Evolutionary conservation across 2,329 filamentous ascomycete species (phyloP).

Genomic region (Monosporascus sp.): DNA sequence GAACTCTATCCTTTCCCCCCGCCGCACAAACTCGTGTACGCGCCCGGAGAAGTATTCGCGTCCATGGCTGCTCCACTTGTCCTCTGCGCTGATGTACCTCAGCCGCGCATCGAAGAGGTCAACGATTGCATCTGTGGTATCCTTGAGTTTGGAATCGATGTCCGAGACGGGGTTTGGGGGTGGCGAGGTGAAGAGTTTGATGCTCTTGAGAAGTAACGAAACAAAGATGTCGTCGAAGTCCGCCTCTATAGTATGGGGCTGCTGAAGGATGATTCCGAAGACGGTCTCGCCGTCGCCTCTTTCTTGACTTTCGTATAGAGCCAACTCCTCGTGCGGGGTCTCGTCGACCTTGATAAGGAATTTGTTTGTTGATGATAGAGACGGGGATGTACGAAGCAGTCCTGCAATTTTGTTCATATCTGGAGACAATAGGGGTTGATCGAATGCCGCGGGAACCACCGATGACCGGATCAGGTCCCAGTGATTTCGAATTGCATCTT

Average conservation of each 20-base stretch:
- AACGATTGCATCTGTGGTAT: not conserved
- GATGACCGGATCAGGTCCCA: constrained; percentile 3
- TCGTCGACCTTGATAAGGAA: not conserved
- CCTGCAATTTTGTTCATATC: too few species aligned
- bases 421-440: too few species aligned
- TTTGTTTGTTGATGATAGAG: not conserved
- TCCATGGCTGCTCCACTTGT: constrained; percentile 18
- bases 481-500: not conserved
- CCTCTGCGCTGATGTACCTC: constrained; percentile 14
- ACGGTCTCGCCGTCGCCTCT: too few species aligned
- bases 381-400: not conserved
- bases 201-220: constrained; percentile 6
- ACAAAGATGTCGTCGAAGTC: constrained; percentile 10
- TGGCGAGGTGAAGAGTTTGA: too few species aligned
- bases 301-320: not conserved
- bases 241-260: not conserved
- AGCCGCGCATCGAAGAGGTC: constrained; percentile 20
- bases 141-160: too few species aligned
- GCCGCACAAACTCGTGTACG: constrained; percentile 18
- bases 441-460: too few species aligned
- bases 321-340: not conserved
- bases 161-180: too few species aligned
- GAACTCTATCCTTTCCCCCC: constrained; percentile 18
- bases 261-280: constrained; percentile 5
- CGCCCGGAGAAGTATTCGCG: constrained; percentile 14